phyloP scores from a whole-genome alignment of 2,329 filamentous ascomycete species.

The Colletotrichum filicis region DNA sequence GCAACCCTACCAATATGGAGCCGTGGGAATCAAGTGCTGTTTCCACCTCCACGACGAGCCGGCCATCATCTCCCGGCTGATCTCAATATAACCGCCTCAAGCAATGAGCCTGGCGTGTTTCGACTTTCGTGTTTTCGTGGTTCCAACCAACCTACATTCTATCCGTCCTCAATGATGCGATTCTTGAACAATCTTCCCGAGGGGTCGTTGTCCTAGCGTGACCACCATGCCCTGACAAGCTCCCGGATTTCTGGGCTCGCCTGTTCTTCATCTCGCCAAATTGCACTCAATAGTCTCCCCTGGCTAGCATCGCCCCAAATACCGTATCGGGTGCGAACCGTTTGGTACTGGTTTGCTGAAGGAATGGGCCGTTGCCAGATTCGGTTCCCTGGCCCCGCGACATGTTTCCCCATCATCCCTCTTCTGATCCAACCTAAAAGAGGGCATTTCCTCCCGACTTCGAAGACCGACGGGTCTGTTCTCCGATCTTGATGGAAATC shows the following conservation, averaged over 20 bases:
- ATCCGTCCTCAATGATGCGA: not conserved
- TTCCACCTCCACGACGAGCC: not conserved
- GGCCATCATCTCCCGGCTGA: not conserved
- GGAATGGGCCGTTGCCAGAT: conserved; percentile 19
- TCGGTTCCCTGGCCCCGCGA: conserved; percentile 20
- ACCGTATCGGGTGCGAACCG: conserved; percentile 17
- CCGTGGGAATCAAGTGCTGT: not conserved
- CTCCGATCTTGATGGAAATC: conserved; percentile 10
- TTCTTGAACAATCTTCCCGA: not conserved
- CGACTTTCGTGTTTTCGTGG: not conserved
- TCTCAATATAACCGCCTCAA: not conserved
- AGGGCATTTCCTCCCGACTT: conserved; percentile 7
- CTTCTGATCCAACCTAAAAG: conserved; percentile 16
- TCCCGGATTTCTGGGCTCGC: conserved; percentile 16
- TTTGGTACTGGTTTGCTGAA: conserved; percentile 5
- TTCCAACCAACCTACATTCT: not conserved
- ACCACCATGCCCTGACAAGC: not conserved
- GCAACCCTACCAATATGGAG: conserved; percentile 8
- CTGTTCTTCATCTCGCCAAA: conserved; percentile 34
- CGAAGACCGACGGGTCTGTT: not conserved
- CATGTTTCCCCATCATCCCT: conserved; percentile 12
- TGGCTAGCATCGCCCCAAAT: conserved; percentile 26
- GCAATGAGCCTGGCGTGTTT: not conserved
- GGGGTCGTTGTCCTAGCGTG: not conserved
- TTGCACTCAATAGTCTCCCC: conserved; percentile 25